Evolutionary conservation across 1,284 basidiomycete genomes (phyloP).

Genomic region (Afroboletus lepidellus): DNA sequence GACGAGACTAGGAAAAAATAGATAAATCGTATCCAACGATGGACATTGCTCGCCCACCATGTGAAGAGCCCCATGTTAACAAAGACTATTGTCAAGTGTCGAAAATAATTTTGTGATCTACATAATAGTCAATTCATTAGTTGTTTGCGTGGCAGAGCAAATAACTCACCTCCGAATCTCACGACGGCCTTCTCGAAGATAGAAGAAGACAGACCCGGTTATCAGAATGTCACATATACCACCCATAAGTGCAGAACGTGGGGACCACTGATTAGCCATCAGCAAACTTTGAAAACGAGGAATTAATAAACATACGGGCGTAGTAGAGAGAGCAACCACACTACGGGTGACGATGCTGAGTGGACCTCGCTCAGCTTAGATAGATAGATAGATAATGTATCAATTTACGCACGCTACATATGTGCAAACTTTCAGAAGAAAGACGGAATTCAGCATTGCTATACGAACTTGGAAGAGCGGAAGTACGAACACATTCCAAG

Average conservation of each 20-base stretch:
- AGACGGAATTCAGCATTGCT: neutral
- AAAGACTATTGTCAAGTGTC: conserved; percentile 15
- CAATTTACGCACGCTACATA: conserved; percentile 1
- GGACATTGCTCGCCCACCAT: conserved; percentile 1
- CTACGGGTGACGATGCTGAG: neutral
- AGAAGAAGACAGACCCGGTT: conserved; percentile 23
- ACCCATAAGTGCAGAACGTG: conserved; percentile 11
- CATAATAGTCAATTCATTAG: neutral
- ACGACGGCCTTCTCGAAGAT: conserved; percentile 14
- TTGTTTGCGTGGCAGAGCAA: neutral
- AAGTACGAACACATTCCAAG: conserved; percentile 11
- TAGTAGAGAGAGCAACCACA: neutral
- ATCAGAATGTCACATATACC: conserved; percentile 14
- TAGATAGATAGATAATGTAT: neutral
- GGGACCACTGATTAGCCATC: conserved; percentile 10
- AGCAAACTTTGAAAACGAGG: neutral
- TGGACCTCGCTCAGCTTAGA: neutral
- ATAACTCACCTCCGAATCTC: conserved; percentile 3
- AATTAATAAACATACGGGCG: neutral
- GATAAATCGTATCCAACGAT: neutral
- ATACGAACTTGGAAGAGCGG: neutral
- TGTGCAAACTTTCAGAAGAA: neutral
- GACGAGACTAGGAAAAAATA: conserved; percentile 3
- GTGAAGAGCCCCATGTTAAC: conserved; percentile 22
- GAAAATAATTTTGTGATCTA: conserved; percentile 13